Evolutionary conservation across 176 grass and related monocot genomes (phyloP), one percentile per base, ranked within the genome.

Genomic region (Avena atlantica): DNA sequence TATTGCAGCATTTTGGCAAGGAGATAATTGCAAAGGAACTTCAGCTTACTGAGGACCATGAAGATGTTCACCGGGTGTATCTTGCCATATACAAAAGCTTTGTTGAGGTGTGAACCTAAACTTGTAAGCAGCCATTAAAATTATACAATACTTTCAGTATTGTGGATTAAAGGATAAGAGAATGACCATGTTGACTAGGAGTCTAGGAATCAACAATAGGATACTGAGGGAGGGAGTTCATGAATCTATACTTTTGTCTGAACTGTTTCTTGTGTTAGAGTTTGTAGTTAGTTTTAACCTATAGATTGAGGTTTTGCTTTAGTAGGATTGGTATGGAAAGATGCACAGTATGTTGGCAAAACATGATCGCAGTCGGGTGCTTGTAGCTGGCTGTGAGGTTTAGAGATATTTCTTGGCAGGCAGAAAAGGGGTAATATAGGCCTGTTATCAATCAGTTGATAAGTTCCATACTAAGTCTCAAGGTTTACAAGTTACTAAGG

Each of bases 1-100:
- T 83, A 14, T 70, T 81, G 55, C 89, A 98, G 97, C 97, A 98
- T 70, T 98, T 90, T 81, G 97, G 97, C 44, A 96, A 96, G 74
- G 97, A 98, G 83, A 98, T 98, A 87, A 98, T 98, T 89, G 94
- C 97, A 27, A 96, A 93, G 76, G 93, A 96, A 85, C 97, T 98
- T 91, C 81, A 92, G 49, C 60, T 90, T 73, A 90, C 79, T 87
- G 92, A 94, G n/a, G 94, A 84, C 8, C 90, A 98, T 85, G 79
- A 93, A 65, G 90, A 98, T 87, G 97, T 96, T 70, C 92, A 98
- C 40, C 76, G 85, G 2, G n/a, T 98, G 88, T 94, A 96, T 89
- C 90, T 98, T 78, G 89, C 92, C 12, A 89, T 96, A 78, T 98
- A 98, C 86, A 98, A 96, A 96, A 98, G 89, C 82, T 98, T 98